Evolutionary conservation across 225 moss, liverwort and hornwort genomes (phyloP).

Genomic region (Straminergon stramineum): DNA sequence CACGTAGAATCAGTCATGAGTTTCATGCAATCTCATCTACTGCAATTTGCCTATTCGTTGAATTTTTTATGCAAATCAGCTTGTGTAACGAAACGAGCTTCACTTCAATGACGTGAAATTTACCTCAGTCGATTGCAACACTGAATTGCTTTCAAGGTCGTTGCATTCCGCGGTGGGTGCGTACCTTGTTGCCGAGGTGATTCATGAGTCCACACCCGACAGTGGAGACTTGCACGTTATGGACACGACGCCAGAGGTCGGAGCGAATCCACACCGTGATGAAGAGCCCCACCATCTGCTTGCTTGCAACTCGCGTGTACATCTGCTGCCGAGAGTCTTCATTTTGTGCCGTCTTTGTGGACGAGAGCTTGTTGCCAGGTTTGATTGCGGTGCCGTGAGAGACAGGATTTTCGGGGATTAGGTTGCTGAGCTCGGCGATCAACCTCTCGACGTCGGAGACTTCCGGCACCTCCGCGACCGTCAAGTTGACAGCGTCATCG

Average conservation of each 20-base stretch:
- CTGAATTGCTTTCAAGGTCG: background rate
- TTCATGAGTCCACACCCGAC: slow-evolving; percentile 90
- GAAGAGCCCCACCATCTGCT: slow-evolving; percentile 91
- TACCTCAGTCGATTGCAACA: background rate
- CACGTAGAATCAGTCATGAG: background rate
- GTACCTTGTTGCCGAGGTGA: slow-evolving; percentile 84
- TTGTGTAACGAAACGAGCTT: background rate
- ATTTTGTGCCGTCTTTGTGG: background rate
- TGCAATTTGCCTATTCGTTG: background rate
- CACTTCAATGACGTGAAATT: background rate
- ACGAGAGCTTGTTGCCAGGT: background rate
- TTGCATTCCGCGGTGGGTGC: background rate
- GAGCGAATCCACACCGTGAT: slow-evolving; percentile 79
- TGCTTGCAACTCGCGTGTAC: slow-evolving; percentile 70
- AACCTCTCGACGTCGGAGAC: slow-evolving; percentile 24
- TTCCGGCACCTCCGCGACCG: slow-evolving; percentile 11
- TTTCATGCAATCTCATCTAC: background rate
- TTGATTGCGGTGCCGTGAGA: background rate
- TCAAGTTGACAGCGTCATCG: background rate
- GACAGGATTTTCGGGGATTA: background rate
- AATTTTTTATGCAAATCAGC: no score
- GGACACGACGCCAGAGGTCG: slow-evolving; percentile 59
- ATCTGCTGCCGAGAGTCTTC: background rate
- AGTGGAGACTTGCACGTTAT: slow-evolving; percentile 81
- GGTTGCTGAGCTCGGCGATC: background rate